A percentile compares a stretch with the other conserved stretches of the same genome.
phyloP scores from a whole-genome alignment of 306 rosid genomes.

The Oxytropis ochrocephala region DNA sequence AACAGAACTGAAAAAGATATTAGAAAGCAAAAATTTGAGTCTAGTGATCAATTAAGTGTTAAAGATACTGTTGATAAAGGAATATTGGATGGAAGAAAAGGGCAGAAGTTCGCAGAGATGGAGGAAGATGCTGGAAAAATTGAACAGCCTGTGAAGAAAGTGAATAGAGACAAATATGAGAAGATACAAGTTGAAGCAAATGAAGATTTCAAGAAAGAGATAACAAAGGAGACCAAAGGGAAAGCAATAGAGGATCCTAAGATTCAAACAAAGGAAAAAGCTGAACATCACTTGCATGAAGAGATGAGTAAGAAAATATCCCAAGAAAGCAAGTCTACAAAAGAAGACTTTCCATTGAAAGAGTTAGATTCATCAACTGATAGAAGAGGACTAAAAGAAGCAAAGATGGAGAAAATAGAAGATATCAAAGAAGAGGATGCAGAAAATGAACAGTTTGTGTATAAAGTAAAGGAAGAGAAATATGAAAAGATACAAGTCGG shows the following conservation, averaged over 20 bases:
- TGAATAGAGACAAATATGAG: background rate
- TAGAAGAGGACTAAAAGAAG: background rate
- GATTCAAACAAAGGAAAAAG: background rate
- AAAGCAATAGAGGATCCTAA: constrained; percentile 3
- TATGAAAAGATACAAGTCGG: background rate
- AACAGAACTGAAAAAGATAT: background rate
- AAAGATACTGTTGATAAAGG: background rate
- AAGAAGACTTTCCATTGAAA: background rate
- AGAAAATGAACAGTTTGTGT: background rate
- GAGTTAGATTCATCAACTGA: background rate
- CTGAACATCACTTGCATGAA: background rate
- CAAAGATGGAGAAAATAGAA: background rate
- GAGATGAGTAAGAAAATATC: background rate
- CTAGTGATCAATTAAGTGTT: background rate
- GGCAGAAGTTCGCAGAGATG: background rate
- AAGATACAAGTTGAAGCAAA: constrained; percentile 5
- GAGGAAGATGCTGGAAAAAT: background rate
- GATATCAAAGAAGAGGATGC: background rate
- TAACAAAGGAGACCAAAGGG: background rate
- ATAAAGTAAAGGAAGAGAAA: background rate
- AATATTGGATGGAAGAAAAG: constrained; percentile 15
- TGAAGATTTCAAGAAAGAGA: background rate
- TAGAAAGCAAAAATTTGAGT: background rate
- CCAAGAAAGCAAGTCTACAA: background rate
- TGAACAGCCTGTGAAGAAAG: background rate